Evolutionary conservation across 2,329 filamentous ascomycete species (phyloP), one percentile per base, ranked within the genome.

Genomic region (Penicillium sp.): DNA sequence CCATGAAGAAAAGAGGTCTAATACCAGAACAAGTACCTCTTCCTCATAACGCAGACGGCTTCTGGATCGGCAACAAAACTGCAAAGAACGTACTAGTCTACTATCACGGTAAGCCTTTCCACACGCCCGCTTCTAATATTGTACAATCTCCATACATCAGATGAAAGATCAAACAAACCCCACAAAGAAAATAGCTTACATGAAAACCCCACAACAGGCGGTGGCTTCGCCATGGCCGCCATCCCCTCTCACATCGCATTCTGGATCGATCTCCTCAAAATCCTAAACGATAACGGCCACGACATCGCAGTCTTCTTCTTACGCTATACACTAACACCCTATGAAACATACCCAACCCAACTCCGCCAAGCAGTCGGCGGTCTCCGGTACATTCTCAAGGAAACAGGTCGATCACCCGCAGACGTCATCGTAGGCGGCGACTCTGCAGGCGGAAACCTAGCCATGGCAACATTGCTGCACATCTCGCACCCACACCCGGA

Each of bases 401-500:
- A 70, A 5, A 63, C 68, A 0, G 56, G 58, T 25, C 71, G 68
- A 6, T 64, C 67, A 7, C 70, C 74, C 1, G 55, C 63, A 4
- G 64, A 71, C 41, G 67, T 77, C 6, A 50, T 75, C 18, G 45
- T 77, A 3, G 75, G 69, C 41, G 75, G 75, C 8, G 75, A 77
- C 49, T 76, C 74, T 1, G 75, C 75, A 1, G 75, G 75, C 22
- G 75, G 69, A 1, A 76, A 77, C 56, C 67, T 77, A 27, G 69
- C 67, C 18, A 53, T 70, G 22, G 61, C 67, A 5, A 60, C 70
- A 2, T 62, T 76, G 9, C 55, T 71, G 27, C 74, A 76, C 40
- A 53, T 75, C 1, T 62, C 69, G 0, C 84, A 86, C 59, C 83
- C 84, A 0, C 82, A 85, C 55, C 76, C 81, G 0, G 75, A 79